Conservation (phyloP, 2,329 filamentous ascomycete genomes). For the Colletotrichum theobromicola region DNA sequence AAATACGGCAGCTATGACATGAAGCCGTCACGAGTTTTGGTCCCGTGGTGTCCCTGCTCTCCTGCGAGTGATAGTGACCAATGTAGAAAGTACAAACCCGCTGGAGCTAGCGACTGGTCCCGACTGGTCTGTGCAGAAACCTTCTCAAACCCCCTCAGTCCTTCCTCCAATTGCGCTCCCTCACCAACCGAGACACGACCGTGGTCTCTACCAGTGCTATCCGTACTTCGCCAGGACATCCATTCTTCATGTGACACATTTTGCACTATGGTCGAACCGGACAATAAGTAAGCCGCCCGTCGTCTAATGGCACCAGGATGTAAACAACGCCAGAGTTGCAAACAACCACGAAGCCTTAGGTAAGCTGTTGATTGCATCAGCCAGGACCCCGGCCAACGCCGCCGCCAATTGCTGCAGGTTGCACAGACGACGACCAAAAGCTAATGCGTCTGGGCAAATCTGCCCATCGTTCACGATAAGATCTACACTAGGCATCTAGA, state of each 20-base stretch:
- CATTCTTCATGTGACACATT: not conserved
- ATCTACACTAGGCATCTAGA: not conserved
- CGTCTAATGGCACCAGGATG: not conserved
- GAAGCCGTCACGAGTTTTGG: not conserved
- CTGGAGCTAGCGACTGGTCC: slow-evolving; percentile 8
- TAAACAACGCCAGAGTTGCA: not conserved
- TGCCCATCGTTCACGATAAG: not conserved
- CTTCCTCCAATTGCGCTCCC: slow-evolving; percentile 11
- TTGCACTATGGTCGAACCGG: not conserved
- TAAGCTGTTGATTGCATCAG: not conserved
- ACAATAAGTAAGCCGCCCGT: not conserved
- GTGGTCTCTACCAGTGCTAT: not conserved
- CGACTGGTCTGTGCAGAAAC: slow-evolving; percentile 40
- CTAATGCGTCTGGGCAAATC: not conserved
- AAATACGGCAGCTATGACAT: not conserved
- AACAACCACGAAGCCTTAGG: not conserved
- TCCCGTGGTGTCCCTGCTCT: not conserved
- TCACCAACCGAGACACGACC: not conserved
- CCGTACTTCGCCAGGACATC: not conserved
- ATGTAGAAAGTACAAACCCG: slow-evolving; percentile 39
- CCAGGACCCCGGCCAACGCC: not conserved
- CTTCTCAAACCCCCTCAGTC: slow-evolving; percentile 58
- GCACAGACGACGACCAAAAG: not conserved
- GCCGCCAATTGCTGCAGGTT: not conserved
- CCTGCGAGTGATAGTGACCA: slow-evolving; percentile 3